phyloP scores from a whole-genome alignment of 345 rosid species.

The Sisymbrium irio region DNA sequence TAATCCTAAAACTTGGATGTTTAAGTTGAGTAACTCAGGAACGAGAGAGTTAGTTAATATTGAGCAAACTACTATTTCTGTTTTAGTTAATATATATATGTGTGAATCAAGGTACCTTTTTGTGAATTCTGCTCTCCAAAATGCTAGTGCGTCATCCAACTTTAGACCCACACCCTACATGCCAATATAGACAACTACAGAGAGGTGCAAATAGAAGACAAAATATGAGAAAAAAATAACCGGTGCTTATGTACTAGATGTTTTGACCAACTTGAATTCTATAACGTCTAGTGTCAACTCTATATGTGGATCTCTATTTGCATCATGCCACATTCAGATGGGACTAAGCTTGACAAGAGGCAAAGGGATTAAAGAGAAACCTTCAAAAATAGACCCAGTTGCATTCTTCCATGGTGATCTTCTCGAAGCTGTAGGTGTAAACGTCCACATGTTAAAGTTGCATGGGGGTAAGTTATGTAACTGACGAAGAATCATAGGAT shows the following conservation, averaged over 20 bases:
- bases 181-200: background rate
- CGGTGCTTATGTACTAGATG: background rate
- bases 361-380: slow-evolving; percentile 38
- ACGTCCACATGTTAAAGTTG: slow-evolving; percentile 12
- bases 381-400: slow-evolving; percentile 89
- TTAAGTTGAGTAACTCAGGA: too few relatives aligned
- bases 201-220: background rate
- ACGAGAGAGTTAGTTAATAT: too few relatives aligned
- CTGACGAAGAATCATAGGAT: background rate
- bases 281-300: slow-evolving; percentile 17
- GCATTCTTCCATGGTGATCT: slow-evolving; percentile 99
- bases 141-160: slow-evolving; percentile 89
- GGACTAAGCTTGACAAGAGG: slow-evolving; percentile 8
- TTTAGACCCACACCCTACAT: slow-evolving; percentile 84
- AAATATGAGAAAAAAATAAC: background rate
- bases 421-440: slow-evolving; percentile 70
- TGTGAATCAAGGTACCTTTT: slow-evolving; percentile 51
- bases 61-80: too few relatives aligned
- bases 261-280: background rate
- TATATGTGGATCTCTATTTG: background rate
- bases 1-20: too few relatives aligned
- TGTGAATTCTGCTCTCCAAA: slow-evolving; percentile 94
- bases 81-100: too few relatives aligned
- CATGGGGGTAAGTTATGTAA: background rate
- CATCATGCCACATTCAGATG: slow-evolving; percentile 3